Base-by-base conservation (phyloP, 2,329 filamentous ascomycete species). In the Aspergillus japonicus region DNA sequence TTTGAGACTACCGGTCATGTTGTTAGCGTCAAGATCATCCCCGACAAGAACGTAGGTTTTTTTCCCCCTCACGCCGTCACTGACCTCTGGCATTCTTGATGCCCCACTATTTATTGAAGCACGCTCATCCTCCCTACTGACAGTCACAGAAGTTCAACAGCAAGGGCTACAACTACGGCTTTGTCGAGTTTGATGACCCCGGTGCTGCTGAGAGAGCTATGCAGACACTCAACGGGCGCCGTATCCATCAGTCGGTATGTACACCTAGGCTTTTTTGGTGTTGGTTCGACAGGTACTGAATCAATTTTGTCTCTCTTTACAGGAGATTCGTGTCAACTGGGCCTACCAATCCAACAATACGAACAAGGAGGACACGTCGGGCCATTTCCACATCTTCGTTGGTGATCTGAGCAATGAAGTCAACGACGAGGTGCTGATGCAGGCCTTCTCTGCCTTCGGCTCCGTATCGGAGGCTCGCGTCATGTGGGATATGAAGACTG, bases 401-500 rank as follows among this genome's bases (percentile, higher is more conserved):
- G 95, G 95, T 62, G 95, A 99, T 74, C 80, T 99, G 58, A 97
- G 93, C 69, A 99, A 99, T 73, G 95, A 99, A 77, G 95, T 99
- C 76, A 99, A 99, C 70, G 95, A 99, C 70, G 95, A 99, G 73
- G 87, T 97, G 55, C 84, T 99, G 23, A 83, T 90, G 16, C 93
- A 97, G 78, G 95, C 95, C 12, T 99, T 99, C 79, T 96, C 92
- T 51, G 92, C 92, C 49, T 99, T 98, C 76, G 95, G 95, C 47
- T 91, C 88, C 12, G 93, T 99, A 52, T 99, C 95, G 2, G 95
- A 99, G 78, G 95, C 95, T 61, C 92, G 95, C 71, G 95, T 99
- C 65, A 99, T 99, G 95, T 99, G 95, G 95, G 95, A 99, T 77
- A 99, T 99, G 95, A 99, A 99, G 85, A 99, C 95, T 39, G 95